These are phyloP conservation scores for Draba incana DNA, from an alignment of 345 rosid genomes.

Conservation along the genomic window DNA sequence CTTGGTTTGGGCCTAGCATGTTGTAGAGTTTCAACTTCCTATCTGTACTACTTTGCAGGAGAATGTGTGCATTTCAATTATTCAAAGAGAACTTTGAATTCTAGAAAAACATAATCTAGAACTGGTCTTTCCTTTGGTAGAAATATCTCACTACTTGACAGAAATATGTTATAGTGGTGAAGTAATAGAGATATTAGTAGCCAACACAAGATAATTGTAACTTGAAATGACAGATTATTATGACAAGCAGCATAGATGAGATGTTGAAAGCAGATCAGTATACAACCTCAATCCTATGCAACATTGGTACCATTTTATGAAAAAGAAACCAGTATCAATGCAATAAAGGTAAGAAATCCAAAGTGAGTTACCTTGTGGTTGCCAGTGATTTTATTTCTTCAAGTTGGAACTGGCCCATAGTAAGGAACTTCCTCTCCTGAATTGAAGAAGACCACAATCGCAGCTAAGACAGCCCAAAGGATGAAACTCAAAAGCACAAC, in stretches of 20 bases:
- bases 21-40: background rate
- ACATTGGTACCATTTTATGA: conserved; percentile 7
- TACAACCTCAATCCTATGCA: conserved; percentile 14
- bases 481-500: conserved; percentile 29
- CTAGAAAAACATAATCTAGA: background rate
- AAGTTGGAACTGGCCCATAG: conserved; percentile 42
- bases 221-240: background rate
- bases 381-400: conserved; percentile 2
- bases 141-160: background rate
- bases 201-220: conserved; percentile 1
- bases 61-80: background rate
- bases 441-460: conserved; percentile 25
- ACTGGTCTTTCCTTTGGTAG: conserved; percentile 10
- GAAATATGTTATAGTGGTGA: conserved; percentile 3
- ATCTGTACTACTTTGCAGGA: background rate
- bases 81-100: background rate
- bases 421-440: conserved; percentile 32
- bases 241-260: background rate
- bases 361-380: conserved; percentile 29
- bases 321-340: conserved; percentile 20
- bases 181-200: conserved; percentile 14
- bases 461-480: conserved; percentile 38
- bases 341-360: conserved; percentile 7
- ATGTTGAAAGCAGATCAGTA: conserved; percentile 10
- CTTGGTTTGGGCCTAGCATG: conserved; percentile 30